Conservation (phyloP, 176 grass and related monocot species). For the Pontederia crassipes region DNA sequence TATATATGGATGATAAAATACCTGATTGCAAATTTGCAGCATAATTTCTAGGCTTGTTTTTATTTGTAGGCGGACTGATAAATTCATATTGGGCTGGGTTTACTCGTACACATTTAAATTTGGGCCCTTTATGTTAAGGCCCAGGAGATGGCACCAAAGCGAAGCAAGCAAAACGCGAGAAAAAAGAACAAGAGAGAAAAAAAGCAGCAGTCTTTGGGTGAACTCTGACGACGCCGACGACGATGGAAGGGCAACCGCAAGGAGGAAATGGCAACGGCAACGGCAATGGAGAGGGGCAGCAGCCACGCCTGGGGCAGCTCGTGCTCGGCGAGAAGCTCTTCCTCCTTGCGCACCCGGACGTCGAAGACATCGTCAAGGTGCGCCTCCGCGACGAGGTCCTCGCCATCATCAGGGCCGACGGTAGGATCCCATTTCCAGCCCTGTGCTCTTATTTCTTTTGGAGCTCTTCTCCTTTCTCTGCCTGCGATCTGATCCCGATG, state of each 20-base stretch:
- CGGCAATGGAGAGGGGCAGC: constrained; percentile 41
- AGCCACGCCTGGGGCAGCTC: constrained; percentile 70
- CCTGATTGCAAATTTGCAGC: no score
- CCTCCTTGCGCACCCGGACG: constrained; percentile 60
- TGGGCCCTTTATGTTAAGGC: no score
- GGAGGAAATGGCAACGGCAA: constrained; percentile 3
- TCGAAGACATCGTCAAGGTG: constrained; percentile 90
- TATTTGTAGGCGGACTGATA: no score
- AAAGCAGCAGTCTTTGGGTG: no score
- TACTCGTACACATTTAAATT: no score
- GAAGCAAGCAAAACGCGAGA: no score
- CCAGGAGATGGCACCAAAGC: no score
- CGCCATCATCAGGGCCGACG: constrained; percentile 59
- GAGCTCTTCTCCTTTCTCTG: not conserved
- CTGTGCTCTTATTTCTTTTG: constrained; percentile 2
- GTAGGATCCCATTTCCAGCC: constrained; percentile 19
- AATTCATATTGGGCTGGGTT: no score
- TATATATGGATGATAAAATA: no score
- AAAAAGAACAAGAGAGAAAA: no score
- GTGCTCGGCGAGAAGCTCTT: constrained; percentile 78
- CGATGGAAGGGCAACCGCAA: not conserved
- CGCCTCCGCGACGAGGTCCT: constrained; percentile 73
- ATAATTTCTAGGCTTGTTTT: no score
- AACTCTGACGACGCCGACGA: no score
- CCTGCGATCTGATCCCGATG: not conserved